Conservation (phyloP, 352 stramenopile genomes). For the Globisporangium polare region DNA sequence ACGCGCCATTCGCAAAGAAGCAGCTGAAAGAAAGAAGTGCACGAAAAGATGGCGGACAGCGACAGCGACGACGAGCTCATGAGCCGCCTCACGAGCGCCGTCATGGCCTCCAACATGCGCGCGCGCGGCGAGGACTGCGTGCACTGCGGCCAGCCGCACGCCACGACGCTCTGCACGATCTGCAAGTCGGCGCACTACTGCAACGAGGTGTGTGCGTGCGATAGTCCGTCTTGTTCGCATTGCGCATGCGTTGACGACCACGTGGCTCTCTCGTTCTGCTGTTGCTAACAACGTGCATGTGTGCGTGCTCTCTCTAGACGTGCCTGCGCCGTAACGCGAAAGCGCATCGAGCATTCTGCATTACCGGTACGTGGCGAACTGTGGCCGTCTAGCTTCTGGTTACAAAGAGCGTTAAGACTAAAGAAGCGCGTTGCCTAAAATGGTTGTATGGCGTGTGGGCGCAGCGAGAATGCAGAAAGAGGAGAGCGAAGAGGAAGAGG, state of each 20-base stretch:
- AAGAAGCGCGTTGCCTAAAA: not conserved
- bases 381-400: not conserved
- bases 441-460: not conserved
- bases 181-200: slow-evolving; percentile 70
- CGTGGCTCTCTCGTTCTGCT: not conserved
- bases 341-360: slow-evolving; percentile 67
- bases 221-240: not conserved
- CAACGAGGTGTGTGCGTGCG: slow-evolving; percentile 42
- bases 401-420: not conserved
- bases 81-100: slow-evolving; percentile 48
- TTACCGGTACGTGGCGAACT: slow-evolving; percentile 28
- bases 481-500: slow-evolving; percentile 40
- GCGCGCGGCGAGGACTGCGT: slow-evolving; percentile 50
- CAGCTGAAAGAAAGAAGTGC: not conserved
- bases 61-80: slow-evolving; percentile 89
- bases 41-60: slow-evolving; percentile 53
- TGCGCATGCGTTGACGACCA: not conserved
- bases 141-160: slow-evolving; percentile 64
- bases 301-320: slow-evolving; percentile 22
- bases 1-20: not conserved
- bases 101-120: slow-evolving; percentile 24
- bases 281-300: not conserved
- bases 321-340: slow-evolving; percentile 73
- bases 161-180: slow-evolving; percentile 55
- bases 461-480: slow-evolving; percentile 61